A percentile compares a stretch with the other conserved stretches of the same genome.
Conservation (phyloP, 2,329 filamentous ascomycete genomes). For the Penicillium sp. region DNA sequence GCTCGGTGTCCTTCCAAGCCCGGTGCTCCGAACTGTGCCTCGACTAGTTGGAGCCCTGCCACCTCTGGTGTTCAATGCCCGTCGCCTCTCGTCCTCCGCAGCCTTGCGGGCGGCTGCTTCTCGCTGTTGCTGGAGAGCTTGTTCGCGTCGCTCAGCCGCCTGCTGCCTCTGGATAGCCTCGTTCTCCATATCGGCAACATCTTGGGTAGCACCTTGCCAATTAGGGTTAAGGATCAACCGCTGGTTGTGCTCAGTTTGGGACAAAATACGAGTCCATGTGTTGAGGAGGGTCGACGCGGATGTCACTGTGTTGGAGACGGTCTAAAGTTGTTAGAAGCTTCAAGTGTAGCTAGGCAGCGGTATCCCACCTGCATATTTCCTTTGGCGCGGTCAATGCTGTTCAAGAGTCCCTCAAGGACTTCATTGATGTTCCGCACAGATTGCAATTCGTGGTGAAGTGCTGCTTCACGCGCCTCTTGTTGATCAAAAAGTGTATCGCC, state of each 20-base stretch:
- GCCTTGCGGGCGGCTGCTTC: constrained; percentile 59
- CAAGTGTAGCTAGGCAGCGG: neutral
- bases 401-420: constrained; percentile 62
- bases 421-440: constrained; percentile 81
- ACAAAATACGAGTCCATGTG: constrained; percentile 92
- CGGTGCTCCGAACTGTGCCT: constrained; percentile 33
- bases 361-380: constrained; percentile 46
- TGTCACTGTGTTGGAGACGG: constrained; percentile 75
- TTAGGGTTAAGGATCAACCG: constrained; percentile 78
- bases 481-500: constrained; percentile 54
- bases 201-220: constrained; percentile 85
- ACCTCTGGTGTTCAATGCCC: constrained; percentile 31
- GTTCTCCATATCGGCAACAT: constrained; percentile 78
- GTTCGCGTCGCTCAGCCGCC: constrained; percentile 68
- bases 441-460: constrained; percentile 72
- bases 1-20: constrained; percentile 36
- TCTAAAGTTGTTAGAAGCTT: constrained; percentile 46
- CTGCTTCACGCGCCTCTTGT: constrained; percentile 65
- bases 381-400: constrained; percentile 45
- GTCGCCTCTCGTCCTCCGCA: constrained; percentile 46
- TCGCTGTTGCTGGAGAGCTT: constrained; percentile 71
- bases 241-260: constrained; percentile 96
- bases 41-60: constrained; percentile 29
- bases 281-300: constrained; percentile 86
- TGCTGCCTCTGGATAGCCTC: constrained; percentile 69